A percentile compares a stretch with the other conserved stretches of the same genome.
phyloP scores from a whole-genome alignment of 306 rosid genomes.

The Ochetophila trinervis region DNA sequence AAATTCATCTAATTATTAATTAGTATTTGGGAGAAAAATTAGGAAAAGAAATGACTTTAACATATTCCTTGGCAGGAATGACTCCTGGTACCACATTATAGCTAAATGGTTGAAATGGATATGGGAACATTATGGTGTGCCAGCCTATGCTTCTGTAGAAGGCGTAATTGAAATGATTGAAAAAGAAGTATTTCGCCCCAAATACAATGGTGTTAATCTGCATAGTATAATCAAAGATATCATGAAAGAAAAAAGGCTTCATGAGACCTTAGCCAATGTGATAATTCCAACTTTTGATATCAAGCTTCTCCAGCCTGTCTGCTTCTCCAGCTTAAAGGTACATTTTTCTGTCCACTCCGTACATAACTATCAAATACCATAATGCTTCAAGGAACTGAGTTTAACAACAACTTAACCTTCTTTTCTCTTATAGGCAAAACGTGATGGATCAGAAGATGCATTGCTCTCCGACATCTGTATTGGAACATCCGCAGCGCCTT shows the following conservation, averaged over 20 bases:
- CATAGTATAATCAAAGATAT: constrained; percentile 6
- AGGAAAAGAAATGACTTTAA: not conserved
- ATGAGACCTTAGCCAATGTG: constrained; percentile 12
- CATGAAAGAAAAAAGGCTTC: constrained; percentile 3
- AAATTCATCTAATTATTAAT: too few species aligned
- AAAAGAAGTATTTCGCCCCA: constrained; percentile 1
- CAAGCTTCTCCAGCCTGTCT: constrained; percentile 11
- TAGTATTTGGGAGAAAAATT: not conserved
- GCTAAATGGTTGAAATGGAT: constrained; percentile 6
- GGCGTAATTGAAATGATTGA: constrained; percentile 11
- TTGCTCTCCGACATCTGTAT: constrained; percentile 12
- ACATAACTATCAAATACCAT: not conserved
- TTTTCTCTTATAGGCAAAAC: constrained; percentile 4
- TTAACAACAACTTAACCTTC: not conserved
- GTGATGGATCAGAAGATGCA: constrained; percentile 7
- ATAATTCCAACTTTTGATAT: constrained; percentile 5
- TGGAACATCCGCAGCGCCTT: constrained; percentile 16
- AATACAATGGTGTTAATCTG: constrained; percentile 8
- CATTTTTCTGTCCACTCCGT: not conserved
- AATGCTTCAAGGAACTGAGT: not conserved
- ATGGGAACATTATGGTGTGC: constrained; percentile 3
- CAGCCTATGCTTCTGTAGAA: not conserved
- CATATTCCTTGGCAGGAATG: constrained; percentile 6
- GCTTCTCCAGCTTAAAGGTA: constrained; percentile 14
- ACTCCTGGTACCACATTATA: not conserved